Percentiles rank a stretch among this genome's conserved stretches.
These are phyloP conservation scores for Alternaria atra DNA, from an alignment of 2,329 filamentous ascomycete species.

Conservation along the genomic window DNA sequence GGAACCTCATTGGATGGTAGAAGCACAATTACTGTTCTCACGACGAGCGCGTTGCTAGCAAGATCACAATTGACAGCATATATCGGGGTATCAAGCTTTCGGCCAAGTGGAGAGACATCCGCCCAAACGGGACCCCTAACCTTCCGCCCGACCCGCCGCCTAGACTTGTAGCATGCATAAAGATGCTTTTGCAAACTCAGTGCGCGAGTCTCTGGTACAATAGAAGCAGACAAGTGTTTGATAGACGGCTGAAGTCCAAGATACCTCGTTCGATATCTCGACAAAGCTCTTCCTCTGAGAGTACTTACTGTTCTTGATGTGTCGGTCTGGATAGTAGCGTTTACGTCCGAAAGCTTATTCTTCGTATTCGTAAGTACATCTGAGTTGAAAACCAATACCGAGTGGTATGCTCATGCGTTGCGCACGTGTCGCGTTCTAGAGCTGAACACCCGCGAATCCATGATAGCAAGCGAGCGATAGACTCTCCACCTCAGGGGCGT, in stretches of 20 bases:
- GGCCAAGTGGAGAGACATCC: background rate
- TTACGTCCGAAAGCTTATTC: conserved; percentile 1
- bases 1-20: background rate
- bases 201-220: background rate
- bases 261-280: background rate
- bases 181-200: background rate
- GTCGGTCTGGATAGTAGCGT: background rate
- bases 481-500: conserved; percentile 23
- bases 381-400: background rate
- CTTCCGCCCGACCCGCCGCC: background rate
- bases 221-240: background rate
- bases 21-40: background rate
- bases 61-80: background rate
- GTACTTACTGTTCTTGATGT: background rate
- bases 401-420: conserved; percentile 7
- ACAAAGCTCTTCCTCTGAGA: background rate
- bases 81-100: conserved; percentile 1
- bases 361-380: conserved; percentile 7
- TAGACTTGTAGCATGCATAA: conserved; percentile 4
- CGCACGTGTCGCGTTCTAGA: conserved; percentile 13
- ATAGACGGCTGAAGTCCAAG: background rate
- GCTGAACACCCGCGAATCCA: conserved; percentile 3
- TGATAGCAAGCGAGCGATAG: conserved; percentile 14
- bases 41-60: background rate
- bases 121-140: background rate